Evolutionary conservation across 441 rosid species (phyloP), one percentile per base, ranked within the genome.

Genomic region (Geranium incanum): DNA sequence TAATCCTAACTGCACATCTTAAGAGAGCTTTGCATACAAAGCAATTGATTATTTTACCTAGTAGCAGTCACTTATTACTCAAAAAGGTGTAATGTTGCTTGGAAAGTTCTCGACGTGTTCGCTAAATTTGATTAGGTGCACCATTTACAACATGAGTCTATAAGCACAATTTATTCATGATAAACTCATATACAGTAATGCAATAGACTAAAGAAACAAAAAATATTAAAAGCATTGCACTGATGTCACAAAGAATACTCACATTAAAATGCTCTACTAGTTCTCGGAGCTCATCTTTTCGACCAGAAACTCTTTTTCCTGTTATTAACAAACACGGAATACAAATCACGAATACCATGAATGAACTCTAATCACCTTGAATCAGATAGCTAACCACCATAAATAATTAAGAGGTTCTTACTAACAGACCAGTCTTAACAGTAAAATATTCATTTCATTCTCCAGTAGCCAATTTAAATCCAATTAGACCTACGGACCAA

Each of bases 241-340:
- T n/a, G 37, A 39, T 19, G 68, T 39, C 28, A 66, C 64, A 6
- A 37, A 68, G 75, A 78, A 66, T 59, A 72, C 97, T 86, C 85
- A 90, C 99, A 78, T 90, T 95, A 77, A 84, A 92, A 84, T 95
- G 97, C 75, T 89, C 99, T 59, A 84, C 78, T 41, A 95, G 85
- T 77, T 95, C 97, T 6, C 80, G 86, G 50, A 90, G 90, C 78
- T 92, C 97, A 67, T 90, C 96, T 76, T 73, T 92, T 72, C 88
- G 81, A 75, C 77, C 78, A 28, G 89, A 85, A 73, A 95, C 80
- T 78, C 75, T 89, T 78, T 76, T 88, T 50, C 99, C 95, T 92
- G 85, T 71, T 66, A 68, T 78, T 48, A 78, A 15, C 36, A 69
- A 77, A 36, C 7, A 66, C 19, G 23, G 45, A 73, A 76, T 70